phyloP scores from a whole-genome alignment of 371 early-diverging fungal genomes.

The Lichtheimia corymbifera region DNA sequence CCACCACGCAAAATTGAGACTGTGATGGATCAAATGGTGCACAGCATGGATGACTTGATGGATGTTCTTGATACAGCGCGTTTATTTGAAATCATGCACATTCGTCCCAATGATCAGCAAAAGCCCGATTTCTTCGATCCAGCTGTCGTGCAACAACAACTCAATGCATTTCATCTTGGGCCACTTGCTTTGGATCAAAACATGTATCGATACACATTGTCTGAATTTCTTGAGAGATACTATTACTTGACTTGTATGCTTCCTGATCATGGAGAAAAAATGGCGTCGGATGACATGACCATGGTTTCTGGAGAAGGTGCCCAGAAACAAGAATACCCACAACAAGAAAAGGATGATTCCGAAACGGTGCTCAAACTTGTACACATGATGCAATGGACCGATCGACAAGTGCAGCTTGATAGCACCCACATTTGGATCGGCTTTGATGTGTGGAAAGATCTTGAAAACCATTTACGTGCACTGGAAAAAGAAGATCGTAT shows the following conservation, averaged over 20 bases:
- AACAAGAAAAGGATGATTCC: neutral
- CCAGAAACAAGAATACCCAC: no score
- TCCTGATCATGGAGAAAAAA: neutral
- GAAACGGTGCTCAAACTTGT: slow-evolving; percentile 5
- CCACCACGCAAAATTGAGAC: slow-evolving; percentile 17
- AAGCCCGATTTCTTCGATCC: slow-evolving; percentile 29
- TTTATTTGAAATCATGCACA: slow-evolving; percentile 68
- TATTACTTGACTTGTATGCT: slow-evolving; percentile 23
- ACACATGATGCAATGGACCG: slow-evolving; percentile 41
- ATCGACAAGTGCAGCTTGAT: slow-evolving; percentile 42
- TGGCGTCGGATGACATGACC: no score
- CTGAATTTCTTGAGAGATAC: slow-evolving; percentile 61
- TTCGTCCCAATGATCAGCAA: slow-evolving; percentile 40
- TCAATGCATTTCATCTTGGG: slow-evolving; percentile 19
- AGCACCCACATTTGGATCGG: slow-evolving; percentile 56
- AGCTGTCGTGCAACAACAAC: slow-evolving; percentile 44
- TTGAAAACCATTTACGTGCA: slow-evolving; percentile 74
- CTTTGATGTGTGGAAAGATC: slow-evolving; percentile 70
- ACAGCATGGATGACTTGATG: slow-evolving; percentile 29
- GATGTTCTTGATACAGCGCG: slow-evolving; percentile 45
- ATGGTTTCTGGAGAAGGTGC: no score
- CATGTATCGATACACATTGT: slow-evolving; percentile 42
- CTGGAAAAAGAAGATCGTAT: slow-evolving; percentile 68
- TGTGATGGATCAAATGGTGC: slow-evolving; percentile 23
- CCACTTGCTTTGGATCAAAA: slow-evolving; percentile 16